A percentile compares a stretch with the other conserved stretches of the same genome.
Evolutionary conservation across 169 alveolate species (phyloP).

Genomic region (Eimeria zaria): DNA sequence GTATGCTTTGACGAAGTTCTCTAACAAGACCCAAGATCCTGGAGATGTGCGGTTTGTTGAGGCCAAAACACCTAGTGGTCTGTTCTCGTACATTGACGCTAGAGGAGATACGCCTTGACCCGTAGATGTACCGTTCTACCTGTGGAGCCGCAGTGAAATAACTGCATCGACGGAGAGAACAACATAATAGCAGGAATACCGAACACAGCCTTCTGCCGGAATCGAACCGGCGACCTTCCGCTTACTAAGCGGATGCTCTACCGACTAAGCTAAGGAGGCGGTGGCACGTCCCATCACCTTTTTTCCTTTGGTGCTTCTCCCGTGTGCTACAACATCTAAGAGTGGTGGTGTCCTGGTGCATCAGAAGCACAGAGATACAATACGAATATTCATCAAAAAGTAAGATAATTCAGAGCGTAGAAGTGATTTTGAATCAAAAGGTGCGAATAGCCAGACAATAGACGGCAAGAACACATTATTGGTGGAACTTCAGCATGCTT

Average conservation of each 20-base stretch:
- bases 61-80: background rate
- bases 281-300: too few species aligned
- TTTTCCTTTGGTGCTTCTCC: too few species aligned
- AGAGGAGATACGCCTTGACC: background rate
- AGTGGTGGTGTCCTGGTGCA: too few species aligned
- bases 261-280: slow-evolving; percentile 93
- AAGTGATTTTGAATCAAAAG: too few species aligned
- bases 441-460: too few species aligned
- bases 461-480: too few species aligned
- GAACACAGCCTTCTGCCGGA: slow-evolving; percentile 94
- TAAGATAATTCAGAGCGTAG: too few species aligned
- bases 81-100: background rate
- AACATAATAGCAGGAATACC: background rate
- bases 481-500: too few species aligned
- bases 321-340: too few species aligned
- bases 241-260: slow-evolving; percentile 94
- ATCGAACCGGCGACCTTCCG: slow-evolving; percentile 93
- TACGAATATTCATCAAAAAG: too few species aligned
- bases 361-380: too few species aligned
- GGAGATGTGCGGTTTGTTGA: background rate
- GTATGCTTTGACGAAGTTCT: too few species aligned
- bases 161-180: background rate
- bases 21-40: background rate
- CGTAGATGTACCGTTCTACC: background rate
- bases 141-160: background rate